A percentile compares a stretch with the other conserved stretches of the same genome.
Conservation (phyloP, 1,284 basidiomycete genomes). For the Pseudozyma hubeiensis region DNA sequence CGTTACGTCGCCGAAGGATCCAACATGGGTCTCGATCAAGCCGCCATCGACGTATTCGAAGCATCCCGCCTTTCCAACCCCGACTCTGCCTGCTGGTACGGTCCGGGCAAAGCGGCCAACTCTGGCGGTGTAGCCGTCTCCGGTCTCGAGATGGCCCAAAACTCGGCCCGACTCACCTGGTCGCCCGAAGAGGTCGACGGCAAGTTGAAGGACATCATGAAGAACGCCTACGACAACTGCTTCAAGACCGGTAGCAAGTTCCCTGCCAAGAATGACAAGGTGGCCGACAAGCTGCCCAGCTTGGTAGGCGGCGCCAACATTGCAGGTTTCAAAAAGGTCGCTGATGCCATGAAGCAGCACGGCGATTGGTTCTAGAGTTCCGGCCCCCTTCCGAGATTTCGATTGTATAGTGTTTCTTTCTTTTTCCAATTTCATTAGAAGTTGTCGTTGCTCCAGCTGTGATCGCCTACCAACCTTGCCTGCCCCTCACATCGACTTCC, state of each 20-base stretch:
- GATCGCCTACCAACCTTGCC: too few relatives aligned
- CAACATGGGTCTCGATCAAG: conserved; percentile 72
- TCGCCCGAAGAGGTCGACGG: conserved; percentile 77
- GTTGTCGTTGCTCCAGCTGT: too few relatives aligned
- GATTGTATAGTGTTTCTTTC: neutral
- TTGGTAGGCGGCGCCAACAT: conserved; percentile 81
- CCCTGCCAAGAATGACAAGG: conserved; percentile 72
- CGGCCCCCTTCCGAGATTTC: neutral
- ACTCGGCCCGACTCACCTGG: conserved; percentile 75
- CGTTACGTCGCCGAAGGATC: conserved; percentile 82
- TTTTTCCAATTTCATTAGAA: neutral
- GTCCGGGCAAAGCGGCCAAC: conserved; percentile 59
- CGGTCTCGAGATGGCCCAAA: conserved; percentile 83
- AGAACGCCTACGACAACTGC: conserved; percentile 76
- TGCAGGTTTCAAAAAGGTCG: conserved; percentile 74
- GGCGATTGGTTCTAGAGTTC: conserved; percentile 55
- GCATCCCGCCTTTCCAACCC: conserved; percentile 72
- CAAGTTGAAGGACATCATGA: conserved; percentile 82
- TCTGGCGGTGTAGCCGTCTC: conserved; percentile 72
- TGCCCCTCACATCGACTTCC: too few relatives aligned
- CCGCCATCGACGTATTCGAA: conserved; percentile 82
- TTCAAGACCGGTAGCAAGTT: conserved; percentile 76
- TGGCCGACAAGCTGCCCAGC: conserved; percentile 71
- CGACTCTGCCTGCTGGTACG: conserved; percentile 51
- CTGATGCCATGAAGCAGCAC: conserved; percentile 59